Conservation (phyloP, 805 yeast genomes). For the Lachancea nothofagi region DNA sequence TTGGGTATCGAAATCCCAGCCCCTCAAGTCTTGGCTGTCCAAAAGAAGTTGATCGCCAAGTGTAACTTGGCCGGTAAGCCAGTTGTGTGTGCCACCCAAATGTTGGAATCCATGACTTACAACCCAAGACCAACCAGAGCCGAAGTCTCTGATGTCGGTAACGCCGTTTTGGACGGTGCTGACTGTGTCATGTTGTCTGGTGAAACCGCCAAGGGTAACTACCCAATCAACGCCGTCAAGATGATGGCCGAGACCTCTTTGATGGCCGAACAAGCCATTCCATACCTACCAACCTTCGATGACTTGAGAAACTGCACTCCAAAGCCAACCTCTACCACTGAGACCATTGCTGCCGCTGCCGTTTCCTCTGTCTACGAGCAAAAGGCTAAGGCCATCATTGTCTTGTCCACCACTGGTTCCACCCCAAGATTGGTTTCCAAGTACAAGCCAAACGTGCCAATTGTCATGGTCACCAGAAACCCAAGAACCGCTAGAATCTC, state of each 20-base stretch:
- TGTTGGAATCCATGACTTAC: constrained; percentile 99
- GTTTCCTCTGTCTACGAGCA: constrained; percentile 96
- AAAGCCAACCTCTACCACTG: constrained; percentile 88
- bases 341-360: constrained; percentile 96
- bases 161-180: constrained; percentile 98
- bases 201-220: constrained; percentile 99
- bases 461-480: constrained; percentile 97
- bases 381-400: constrained; percentile 93
- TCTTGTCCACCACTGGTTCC: constrained; percentile 89
- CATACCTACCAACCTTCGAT: constrained; percentile 77
- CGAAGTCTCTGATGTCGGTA: constrained; percentile 98
- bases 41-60: constrained; percentile 97
- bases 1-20: constrained; percentile 99
- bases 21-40: constrained; percentile 96
- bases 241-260: constrained; percentile 98
- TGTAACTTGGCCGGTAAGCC: constrained; percentile 99
- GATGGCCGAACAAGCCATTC: constrained; percentile 94
- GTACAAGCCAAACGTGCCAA: constrained; percentile 96
- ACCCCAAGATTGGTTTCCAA: constrained; percentile 95
- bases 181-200: constrained; percentile 99
- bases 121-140: constrained; percentile 99
- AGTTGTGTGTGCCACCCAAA: constrained; percentile 98
- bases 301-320: constrained; percentile 82
- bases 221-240: constrained; percentile 94
- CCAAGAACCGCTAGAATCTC: constrained; percentile 87